Evolutionary conservation across 140 eudicot genomes (phyloP).

Genomic region (Senecio squalidus): DNA sequence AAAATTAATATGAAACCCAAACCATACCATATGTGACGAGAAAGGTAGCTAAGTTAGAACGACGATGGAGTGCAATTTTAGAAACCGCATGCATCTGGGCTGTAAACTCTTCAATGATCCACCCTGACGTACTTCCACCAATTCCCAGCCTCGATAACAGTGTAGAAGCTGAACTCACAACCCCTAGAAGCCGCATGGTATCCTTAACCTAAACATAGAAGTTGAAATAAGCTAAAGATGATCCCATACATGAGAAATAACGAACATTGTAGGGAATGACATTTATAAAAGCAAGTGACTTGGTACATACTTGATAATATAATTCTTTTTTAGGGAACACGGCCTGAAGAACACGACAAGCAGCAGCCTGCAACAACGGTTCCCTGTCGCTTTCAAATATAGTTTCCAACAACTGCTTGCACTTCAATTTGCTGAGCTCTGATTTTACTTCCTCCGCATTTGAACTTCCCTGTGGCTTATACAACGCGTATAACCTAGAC

Average conservation of each 20-base stretch:
- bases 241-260: neutral
- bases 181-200: conserved; percentile 89
- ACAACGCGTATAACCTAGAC: conserved; percentile 52
- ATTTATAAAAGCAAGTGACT: conserved; percentile 2
- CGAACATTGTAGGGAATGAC: neutral
- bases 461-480: conserved; percentile 50
- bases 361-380: conserved; percentile 83
- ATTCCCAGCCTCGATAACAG: conserved; percentile 76
- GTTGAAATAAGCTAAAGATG: conserved; percentile 4
- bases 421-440: conserved; percentile 54
- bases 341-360: conserved; percentile 83
- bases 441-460: conserved; percentile 51
- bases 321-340: conserved; percentile 73
- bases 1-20: neutral
- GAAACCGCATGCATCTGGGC: conserved; percentile 99
- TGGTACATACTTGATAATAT: conserved; percentile 66
- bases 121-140: conserved; percentile 81
- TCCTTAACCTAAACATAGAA: conserved; percentile 71
- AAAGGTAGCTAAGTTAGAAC: conserved; percentile 77
- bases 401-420: conserved; percentile 71
- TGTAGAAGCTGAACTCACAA: conserved; percentile 65
- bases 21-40: conserved; percentile 79
- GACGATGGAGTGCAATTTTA: conserved; percentile 84
- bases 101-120: conserved; percentile 96
- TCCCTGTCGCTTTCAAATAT: conserved; percentile 90